Base-by-base conservation (phyloP, 208 protist genomes). In the Leishmania mexicana region DNA sequence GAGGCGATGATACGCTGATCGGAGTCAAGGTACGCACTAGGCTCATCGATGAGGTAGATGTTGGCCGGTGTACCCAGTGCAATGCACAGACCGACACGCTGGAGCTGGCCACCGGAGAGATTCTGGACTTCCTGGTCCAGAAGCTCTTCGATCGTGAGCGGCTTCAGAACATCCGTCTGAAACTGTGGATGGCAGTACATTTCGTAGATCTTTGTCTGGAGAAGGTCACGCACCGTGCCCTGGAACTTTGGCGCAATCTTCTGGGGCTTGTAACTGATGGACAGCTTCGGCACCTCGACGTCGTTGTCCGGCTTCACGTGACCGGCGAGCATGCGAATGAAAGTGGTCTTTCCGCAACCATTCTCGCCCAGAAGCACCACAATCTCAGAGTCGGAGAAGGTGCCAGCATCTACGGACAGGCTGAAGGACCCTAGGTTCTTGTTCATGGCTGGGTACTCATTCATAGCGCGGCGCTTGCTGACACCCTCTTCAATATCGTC, bases 1-100 rank as follows among this genome's bases (percentile, higher is more conserved):
- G 99, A 93, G 68, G 98, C 98, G 83, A 99, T 95, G 82, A 99
- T 98, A 98, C 99, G 98, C 93, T 99, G 99, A 87, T 99, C 99
- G 21, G 99, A 99, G 90, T 99, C 99, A 5, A 99, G 93, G 89
- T 99, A 99, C 54, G 99, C 99, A 67, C 98, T 99, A 49, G 99
- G 99, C 92, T 99, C 99, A 91, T 99, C 99, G 84, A 99, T 99
- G 35, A 99, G 97, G 88, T 99, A 99, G 79, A 99, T 98, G 89
- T 99, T 99, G 47, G 99, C 99, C 38, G 99, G 98, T 45, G 98
- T 99, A 76, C 99, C 99, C 31, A 99, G 94, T 67, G 97, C 97
- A 57, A 99, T 93, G 76, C 95, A 96, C 64, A 99, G 85, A 84
- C 99, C 99, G 53, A 99, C 99, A 88, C 99, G 98, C 94, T 99